Evolutionary conservation across 805 yeast genomes (phyloP).

Genomic region (Millerozyma miso): DNA sequence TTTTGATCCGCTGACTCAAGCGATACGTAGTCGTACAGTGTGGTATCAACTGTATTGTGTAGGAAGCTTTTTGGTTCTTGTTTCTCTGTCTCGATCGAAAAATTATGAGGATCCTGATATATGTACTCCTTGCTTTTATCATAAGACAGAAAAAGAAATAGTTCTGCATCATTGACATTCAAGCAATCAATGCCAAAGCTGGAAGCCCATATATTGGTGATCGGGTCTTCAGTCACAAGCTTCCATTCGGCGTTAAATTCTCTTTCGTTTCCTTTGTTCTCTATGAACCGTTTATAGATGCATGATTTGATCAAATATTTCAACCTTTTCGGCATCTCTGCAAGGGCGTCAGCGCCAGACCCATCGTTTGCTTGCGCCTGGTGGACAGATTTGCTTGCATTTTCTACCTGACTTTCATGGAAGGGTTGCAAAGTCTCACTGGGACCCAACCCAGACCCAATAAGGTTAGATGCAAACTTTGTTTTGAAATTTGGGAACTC

Average conservation of each 20-base stretch:
- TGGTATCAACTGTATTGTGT: constrained; percentile 32
- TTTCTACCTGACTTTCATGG: constrained; percentile 19
- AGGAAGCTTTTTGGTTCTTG: constrained; percentile 20
- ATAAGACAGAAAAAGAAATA: constrained; percentile 31
- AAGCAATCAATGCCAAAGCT: constrained; percentile 52
- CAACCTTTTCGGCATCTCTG: constrained; percentile 50
- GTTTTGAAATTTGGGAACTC: constrained; percentile 48
- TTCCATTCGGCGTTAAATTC: constrained; percentile 43
- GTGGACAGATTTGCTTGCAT: constrained; percentile 8
- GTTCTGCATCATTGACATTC: constrained; percentile 49
- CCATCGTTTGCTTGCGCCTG: constrained; percentile 19
- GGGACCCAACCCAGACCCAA: constrained; percentile 11
- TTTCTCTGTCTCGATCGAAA: constrained; percentile 19
- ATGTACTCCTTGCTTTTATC: constrained; percentile 26
- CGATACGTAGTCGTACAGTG: constrained; percentile 20
- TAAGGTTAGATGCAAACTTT: constrained; percentile 25
- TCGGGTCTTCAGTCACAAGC: constrained; percentile 57
- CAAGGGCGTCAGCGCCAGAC: constrained; percentile 24
- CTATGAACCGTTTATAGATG: constrained; percentile 47
- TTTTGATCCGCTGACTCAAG: constrained; percentile 4
- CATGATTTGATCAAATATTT: constrained; percentile 56
- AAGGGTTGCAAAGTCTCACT: constrained; percentile 1
- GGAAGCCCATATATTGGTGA: constrained; percentile 49
- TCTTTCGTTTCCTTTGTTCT: constrained; percentile 20
- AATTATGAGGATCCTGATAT: constrained; percentile 26